Conservation (phyloP, 768 basidiomycete species). For the Tricholoma terreum region DNA sequence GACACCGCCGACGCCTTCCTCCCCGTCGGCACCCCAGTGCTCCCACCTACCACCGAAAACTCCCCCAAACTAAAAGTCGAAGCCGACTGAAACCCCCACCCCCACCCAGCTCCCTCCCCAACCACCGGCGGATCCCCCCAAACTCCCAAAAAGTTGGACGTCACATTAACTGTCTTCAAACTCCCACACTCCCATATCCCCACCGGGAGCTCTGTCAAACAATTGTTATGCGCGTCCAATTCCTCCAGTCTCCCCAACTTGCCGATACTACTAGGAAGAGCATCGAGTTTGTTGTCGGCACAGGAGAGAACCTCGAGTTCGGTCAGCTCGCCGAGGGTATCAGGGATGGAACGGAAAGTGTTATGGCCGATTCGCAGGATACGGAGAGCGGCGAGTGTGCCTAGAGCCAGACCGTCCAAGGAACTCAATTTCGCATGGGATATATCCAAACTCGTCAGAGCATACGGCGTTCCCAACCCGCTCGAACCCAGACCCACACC, state of each 20-base stretch:
- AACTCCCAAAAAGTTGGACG: constrained; percentile 76
- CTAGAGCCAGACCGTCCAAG: constrained; percentile 70
- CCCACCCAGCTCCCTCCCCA: not conserved
- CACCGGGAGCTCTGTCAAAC: constrained; percentile 69
- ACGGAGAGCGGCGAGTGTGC: constrained; percentile 69
- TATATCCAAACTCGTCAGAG: constrained; percentile 77
- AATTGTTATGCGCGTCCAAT: constrained; percentile 91
- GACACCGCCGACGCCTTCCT: constrained; percentile 36
- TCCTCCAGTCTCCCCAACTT: constrained; percentile 66
- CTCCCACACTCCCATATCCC: constrained; percentile 82
- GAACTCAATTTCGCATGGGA: constrained; percentile 86
- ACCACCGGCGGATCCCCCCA: constrained; percentile 62
- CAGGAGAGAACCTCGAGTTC: constrained; percentile 75
- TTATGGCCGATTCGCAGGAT: constrained; percentile 82
- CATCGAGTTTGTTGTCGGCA: constrained; percentile 85
- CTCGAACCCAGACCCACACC: constrained; percentile 32
- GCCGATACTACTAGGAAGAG: constrained; percentile 75
- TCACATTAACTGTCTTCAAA: constrained; percentile 74
- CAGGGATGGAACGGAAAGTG: constrained; percentile 77
- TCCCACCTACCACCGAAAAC: too few species aligned
- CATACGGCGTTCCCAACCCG: constrained; percentile 29
- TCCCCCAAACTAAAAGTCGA: not conserved
- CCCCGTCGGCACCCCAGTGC: constrained; percentile 11
- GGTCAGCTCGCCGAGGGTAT: constrained; percentile 72
- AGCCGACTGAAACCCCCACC: not conserved